Conservation (phyloP, 768 basidiomycete species). For the Albatrellus ellisii region DNA sequence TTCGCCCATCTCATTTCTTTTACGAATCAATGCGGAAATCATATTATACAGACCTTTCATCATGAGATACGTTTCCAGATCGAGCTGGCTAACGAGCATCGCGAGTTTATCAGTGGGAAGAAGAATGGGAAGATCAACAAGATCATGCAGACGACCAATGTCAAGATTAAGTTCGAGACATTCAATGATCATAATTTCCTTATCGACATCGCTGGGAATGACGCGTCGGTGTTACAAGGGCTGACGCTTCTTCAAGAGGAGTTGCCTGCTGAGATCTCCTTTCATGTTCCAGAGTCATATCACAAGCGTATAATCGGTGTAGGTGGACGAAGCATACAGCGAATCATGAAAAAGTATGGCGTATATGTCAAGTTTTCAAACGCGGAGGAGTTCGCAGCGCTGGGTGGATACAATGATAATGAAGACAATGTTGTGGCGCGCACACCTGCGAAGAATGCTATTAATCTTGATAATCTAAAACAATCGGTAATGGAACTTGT, state of each 20-base stretch:
- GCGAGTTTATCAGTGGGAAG: slow-evolving; percentile 98
- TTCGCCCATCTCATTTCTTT: slow-evolving; percentile 19
- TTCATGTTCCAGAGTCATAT: slow-evolving; percentile 96
- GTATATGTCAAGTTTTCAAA: slow-evolving; percentile 99
- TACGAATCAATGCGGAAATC: too few relatives aligned
- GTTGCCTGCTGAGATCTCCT: slow-evolving; percentile 95
- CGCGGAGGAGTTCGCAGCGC: slow-evolving; percentile 88
- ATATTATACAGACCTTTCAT: slow-evolving; percentile 58
- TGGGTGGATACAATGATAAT: slow-evolving; percentile 93
- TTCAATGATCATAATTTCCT: slow-evolving; percentile 94
- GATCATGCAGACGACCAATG: slow-evolving; percentile 95
- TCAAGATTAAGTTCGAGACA: slow-evolving; percentile 98
- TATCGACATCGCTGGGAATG: slow-evolving; percentile 81
- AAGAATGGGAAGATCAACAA: slow-evolving; percentile 99
- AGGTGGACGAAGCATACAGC: slow-evolving; percentile 93
- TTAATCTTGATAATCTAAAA: slow-evolving; percentile 89
- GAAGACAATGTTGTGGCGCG: slow-evolving; percentile 99
- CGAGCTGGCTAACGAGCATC: slow-evolving; percentile 93
- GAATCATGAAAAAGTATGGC: slow-evolving; percentile 99
- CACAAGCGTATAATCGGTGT: slow-evolving; percentile 99
- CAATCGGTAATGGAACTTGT: slow-evolving; percentile 97
- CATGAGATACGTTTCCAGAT: slow-evolving; percentile 98
- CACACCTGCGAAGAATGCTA: slow-evolving; percentile 95
- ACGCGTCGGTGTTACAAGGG: slow-evolving; percentile 77
- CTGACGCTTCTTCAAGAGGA: slow-evolving; percentile 89